phyloP scores from a whole-genome alignment of 1,284 basidiomycete species.

The Ustilago shanxiensis region DNA sequence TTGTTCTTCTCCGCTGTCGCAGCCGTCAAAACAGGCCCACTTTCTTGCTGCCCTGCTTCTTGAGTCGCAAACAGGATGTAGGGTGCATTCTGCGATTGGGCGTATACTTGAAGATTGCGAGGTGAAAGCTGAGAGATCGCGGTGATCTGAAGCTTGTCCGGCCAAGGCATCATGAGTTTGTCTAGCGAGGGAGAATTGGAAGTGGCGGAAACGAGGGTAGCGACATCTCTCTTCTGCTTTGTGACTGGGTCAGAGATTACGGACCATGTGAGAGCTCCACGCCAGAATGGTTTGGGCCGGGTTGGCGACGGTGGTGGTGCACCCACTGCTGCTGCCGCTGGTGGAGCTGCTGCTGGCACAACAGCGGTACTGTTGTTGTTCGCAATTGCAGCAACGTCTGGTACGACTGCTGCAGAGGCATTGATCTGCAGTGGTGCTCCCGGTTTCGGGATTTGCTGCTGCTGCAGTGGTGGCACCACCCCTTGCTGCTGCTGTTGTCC shows the following conservation, averaged over 20 bases:
- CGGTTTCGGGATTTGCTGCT: too few species aligned
- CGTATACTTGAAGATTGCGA: conserved; percentile 51
- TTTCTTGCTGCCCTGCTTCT: conserved; percentile 9
- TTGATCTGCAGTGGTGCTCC: too few species aligned
- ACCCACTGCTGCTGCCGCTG: background rate
- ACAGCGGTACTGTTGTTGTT: background rate
- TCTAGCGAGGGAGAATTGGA: conserved; percentile 36
- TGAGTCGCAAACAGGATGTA: conserved; percentile 53
- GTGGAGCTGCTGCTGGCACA: background rate
- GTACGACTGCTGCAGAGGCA: background rate
- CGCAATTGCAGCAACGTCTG: background rate
- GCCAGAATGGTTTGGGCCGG: conserved; percentile 56
- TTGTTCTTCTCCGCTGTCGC: conserved; percentile 52
- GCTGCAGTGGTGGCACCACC: background rate
- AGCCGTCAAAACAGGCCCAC: conserved; percentile 19
- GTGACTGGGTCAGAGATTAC: conserved; percentile 43
- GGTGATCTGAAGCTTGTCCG: conserved; percentile 51
- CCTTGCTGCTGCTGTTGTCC: background rate
- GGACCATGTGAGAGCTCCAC: conserved; percentile 59
- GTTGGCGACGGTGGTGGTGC: conserved; percentile 22
- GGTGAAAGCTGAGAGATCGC: conserved; percentile 50
- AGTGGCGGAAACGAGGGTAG: conserved; percentile 56
- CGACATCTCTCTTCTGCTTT: conserved; percentile 47
- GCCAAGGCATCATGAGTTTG: conserved; percentile 46
- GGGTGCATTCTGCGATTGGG: conserved; percentile 46